Base-by-base conservation (phyloP, 495 filamentous ascomycete genomes). In the Lichina pygmaea region DNA sequence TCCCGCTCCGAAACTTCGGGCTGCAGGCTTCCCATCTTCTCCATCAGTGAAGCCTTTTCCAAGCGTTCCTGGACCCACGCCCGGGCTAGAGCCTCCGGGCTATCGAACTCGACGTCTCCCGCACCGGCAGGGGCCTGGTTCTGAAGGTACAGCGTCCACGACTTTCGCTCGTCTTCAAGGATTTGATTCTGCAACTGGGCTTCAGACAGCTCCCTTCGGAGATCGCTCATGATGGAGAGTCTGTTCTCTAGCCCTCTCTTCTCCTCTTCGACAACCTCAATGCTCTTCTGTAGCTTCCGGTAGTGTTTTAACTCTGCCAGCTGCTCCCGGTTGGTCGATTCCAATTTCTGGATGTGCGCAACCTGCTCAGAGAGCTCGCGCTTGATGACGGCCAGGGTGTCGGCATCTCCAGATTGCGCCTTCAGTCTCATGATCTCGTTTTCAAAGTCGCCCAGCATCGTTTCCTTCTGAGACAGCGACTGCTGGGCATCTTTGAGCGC, bases 181-280 rank as follows among this genome's bases (percentile, higher is more conserved):
- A 85, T 67, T 50, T 89, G 82, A 17, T 81, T 75, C 51, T 89
- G 84, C 34, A 89, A 66, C 50, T 80, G 69, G 13, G 77, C 68
- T 50, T 92, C 85, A 32, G 70, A 66, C 17, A 93, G 66, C 52
- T 93, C 77, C 13, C 71, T 64, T 46, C 81, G 70, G 10, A 94
- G 52, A 17, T 72, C 68, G 48, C 81, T 72, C 65, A 89, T 77
- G 30, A 78, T 60, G 48, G 79, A 71, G 31, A 99, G 51, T 51
- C 73, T 79, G 43, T 72, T 72, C 55, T 93, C 77, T 44, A 99
- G 62, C 0, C 72, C 70, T 49, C 78, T 68, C 63, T 95, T 95
- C 62, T 99, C 82, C 54, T 99, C 89, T 52, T 95, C 86, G 0
- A 94, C 76, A n/a, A 95, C 69, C 50, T 93, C 84, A 6, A 93